phyloP scores from a whole-genome alignment of 257 asterid species.

The Solanum clarkiae region DNA sequence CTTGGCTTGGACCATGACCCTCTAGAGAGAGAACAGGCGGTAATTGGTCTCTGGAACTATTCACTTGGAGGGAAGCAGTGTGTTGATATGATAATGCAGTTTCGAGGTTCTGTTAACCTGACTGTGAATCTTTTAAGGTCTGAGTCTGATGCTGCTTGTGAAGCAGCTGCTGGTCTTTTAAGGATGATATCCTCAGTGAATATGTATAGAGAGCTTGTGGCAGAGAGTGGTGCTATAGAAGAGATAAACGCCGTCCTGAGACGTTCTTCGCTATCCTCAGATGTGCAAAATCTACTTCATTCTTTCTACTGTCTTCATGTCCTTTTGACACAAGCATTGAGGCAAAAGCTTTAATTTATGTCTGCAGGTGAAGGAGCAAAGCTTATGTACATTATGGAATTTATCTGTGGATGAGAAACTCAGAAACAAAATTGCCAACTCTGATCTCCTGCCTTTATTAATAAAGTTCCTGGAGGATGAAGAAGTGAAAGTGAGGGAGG shows the following conservation, averaged over 20 bases:
- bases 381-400: conserved; percentile 61
- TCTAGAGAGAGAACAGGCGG: conserved; percentile 71
- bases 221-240: conserved; percentile 73
- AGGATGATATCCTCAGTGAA: conserved; percentile 51
- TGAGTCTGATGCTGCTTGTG: conserved; percentile 58
- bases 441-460: conserved; percentile 52
- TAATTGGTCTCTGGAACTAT: conserved; percentile 67
- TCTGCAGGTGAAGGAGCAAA: conserved; percentile 80
- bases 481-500: conserved; percentile 53
- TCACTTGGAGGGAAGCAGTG: conserved; percentile 71
- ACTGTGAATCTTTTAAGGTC: conserved; percentile 65
- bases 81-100: conserved; percentile 59
- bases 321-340: conserved; percentile 2
- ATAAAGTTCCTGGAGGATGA: conserved; percentile 63
- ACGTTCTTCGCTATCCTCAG: conserved; percentile 43
- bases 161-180: conserved; percentile 82
- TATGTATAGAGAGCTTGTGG: conserved; percentile 52
- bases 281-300: conserved; percentile 20
- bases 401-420: conserved; percentile 70
- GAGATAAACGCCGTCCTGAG: conserved; percentile 54
- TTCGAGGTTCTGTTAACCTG: conserved; percentile 55
- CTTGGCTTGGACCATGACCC: conserved; percentile 78
- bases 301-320: background rate
- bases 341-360: conserved; percentile 8
- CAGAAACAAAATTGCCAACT: conserved; percentile 33